phyloP scores from a whole-genome alignment of 2,329 filamentous ascomycete species.

The Colletotrichum sp. region DNA sequence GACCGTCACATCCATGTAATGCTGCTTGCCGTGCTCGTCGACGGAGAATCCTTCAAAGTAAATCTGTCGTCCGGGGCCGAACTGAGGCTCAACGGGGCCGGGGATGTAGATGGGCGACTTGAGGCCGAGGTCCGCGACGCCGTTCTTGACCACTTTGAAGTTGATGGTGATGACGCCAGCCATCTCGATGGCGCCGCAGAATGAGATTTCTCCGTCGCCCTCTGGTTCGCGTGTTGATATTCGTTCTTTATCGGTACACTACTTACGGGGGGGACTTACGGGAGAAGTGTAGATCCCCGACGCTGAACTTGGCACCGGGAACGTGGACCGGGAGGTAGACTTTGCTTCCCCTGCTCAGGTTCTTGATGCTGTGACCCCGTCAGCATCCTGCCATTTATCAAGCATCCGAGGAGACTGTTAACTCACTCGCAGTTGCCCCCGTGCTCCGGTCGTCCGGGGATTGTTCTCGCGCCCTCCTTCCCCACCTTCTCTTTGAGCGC shows the following conservation, averaged over 20 bases:
- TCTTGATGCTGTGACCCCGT: conserved; percentile 67
- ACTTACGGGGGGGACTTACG: conserved; percentile 43
- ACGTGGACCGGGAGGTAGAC: conserved; percentile 91
- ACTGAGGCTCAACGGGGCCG: conserved; percentile 87
- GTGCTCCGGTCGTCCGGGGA: conserved; percentile 84
- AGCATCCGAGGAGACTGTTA: neutral
- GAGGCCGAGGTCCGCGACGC: conserved; percentile 75
- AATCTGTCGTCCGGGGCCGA: conserved; percentile 80
- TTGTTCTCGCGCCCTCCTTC: conserved; percentile 80
- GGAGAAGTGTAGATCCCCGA: conserved; percentile 87
- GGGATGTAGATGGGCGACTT: conserved; percentile 87
- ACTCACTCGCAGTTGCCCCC: conserved; percentile 82
- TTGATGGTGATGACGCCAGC: conserved; percentile 90
- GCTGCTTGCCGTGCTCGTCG: conserved; percentile 86
- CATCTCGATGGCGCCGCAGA: conserved; percentile 93
- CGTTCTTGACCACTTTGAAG: conserved; percentile 85
- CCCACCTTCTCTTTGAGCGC: conserved; percentile 71
- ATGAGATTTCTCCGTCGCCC: conserved; percentile 90
- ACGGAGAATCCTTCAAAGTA: conserved; percentile 93
- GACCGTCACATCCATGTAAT: conserved; percentile 85
- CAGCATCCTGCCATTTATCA: conserved; percentile 1
- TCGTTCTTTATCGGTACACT: neutral
- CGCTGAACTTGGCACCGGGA: conserved; percentile 84
- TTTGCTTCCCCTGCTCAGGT: conserved; percentile 78
- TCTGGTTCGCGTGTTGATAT: conserved; percentile 45